phyloP scores from a whole-genome alignment of 768 basidiomycete genomes.

The Hysterangium stoloniferum region DNA sequence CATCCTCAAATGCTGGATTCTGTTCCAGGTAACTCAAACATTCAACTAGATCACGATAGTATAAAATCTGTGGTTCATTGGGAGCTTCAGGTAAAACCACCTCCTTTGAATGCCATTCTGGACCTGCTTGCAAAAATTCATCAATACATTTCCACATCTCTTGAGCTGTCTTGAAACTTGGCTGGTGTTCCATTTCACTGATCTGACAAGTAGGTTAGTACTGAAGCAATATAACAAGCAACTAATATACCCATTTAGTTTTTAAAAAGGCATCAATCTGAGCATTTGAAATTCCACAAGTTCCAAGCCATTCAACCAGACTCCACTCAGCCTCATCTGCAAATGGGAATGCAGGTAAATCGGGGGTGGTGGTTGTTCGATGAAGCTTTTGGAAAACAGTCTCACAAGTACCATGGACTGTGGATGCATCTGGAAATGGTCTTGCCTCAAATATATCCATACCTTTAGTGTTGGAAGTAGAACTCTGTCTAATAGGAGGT shows the following conservation, averaged over 20 bases:
- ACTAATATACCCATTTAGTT: not conserved
- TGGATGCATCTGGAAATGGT: not conserved
- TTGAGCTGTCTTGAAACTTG: not conserved
- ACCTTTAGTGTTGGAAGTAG: too few species aligned
- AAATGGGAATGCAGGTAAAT: not conserved
- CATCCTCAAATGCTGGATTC: not conserved
- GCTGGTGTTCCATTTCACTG: too few species aligned
- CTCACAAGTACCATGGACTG: not conserved
- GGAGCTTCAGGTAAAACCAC: not conserved
- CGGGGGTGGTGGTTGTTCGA: not conserved
- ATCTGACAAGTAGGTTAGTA: not conserved
- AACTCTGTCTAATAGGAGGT: too few species aligned
- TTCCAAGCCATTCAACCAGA: not conserved
- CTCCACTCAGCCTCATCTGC: not conserved
- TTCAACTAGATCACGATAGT: not conserved
- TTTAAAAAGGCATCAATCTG: not conserved
- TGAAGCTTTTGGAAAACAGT: not conserved
- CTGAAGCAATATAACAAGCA: not conserved
- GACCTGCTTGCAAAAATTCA: not conserved
- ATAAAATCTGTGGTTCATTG: not conserved
- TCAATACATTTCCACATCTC: not conserved
- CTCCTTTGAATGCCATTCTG: too few species aligned
- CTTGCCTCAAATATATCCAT: not conserved
- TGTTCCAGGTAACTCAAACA: not conserved
- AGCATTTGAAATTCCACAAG: not conserved